Conservation (phyloP, 768 basidiomycete genomes). For the Agrocybe pediades region DNA sequence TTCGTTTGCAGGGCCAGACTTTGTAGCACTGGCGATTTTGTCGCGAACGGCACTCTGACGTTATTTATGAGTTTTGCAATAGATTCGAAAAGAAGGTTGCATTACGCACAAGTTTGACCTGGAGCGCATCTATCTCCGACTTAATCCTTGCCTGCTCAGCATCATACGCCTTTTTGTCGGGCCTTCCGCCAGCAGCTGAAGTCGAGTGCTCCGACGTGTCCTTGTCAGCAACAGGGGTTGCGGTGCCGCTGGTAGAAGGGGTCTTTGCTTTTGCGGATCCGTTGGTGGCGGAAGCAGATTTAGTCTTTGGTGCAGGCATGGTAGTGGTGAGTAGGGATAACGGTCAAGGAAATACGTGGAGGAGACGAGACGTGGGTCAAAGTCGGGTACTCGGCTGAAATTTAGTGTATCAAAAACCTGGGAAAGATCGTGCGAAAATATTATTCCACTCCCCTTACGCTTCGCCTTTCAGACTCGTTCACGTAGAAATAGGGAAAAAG, state of each 20-base stretch:
- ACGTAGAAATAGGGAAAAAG: not conserved
- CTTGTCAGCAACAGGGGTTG: constrained; percentile 49
- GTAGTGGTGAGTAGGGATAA: constrained; percentile 12
- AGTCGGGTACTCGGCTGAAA: constrained; percentile 18
- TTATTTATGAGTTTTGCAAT: constrained; percentile 8
- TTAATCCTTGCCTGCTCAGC: constrained; percentile 83
- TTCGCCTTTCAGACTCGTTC: not conserved
- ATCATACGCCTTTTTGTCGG: constrained; percentile 86
- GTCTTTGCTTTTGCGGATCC: constrained; percentile 45
- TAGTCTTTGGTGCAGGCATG: constrained; percentile 59
- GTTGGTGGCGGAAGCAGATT: constrained; percentile 43
- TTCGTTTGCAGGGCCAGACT: constrained; percentile 69
- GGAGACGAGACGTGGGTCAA: constrained; percentile 15
- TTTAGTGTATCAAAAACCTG: constrained; percentile 26
- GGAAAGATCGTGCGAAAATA: constrained; percentile 17
- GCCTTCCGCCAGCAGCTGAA: constrained; percentile 53
- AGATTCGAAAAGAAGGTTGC: not conserved
- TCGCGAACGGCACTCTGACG: constrained; percentile 68
- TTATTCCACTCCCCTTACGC: not conserved
- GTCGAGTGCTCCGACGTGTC: constrained; percentile 43
- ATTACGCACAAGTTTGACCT: constrained; percentile 75
- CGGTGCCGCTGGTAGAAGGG: constrained; percentile 46
- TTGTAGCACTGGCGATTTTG: constrained; percentile 68
- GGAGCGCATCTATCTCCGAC: constrained; percentile 80
- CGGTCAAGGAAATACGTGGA: constrained; percentile 19